A percentile compares a stretch with the other conserved stretches of the same genome.
Evolutionary conservation across 2,329 filamentous ascomycete genomes (phyloP).

Genomic region (Pleurostoma richardsiae): DNA sequence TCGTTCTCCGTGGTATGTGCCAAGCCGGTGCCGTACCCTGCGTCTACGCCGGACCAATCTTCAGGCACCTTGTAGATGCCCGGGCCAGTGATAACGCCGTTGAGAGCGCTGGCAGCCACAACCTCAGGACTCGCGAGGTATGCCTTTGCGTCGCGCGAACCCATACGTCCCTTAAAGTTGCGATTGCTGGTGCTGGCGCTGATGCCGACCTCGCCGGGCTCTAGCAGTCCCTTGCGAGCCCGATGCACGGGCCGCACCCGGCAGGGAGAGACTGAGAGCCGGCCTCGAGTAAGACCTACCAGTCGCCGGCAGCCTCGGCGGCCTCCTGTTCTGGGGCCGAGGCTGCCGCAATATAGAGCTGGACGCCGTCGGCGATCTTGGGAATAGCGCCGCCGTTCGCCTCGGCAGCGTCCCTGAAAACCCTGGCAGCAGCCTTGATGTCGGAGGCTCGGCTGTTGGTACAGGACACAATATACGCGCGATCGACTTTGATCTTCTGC

Average conservation of each 20-base stretch:
- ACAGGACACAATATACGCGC: slow-evolving; percentile 96
- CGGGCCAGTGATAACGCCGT: slow-evolving; percentile 57
- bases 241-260: slow-evolving; percentile 79
- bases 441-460: slow-evolving; percentile 82
- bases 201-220: slow-evolving; percentile 80
- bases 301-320: slow-evolving; percentile 77
- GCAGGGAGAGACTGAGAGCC: slow-evolving; percentile 65
- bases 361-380: slow-evolving; percentile 69
- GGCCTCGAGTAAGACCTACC: slow-evolving; percentile 73
- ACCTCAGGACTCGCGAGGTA: slow-evolving; percentile 88
- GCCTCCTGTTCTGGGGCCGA: slow-evolving; percentile 69
- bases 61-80: too few relatives aligned
- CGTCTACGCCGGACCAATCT: too few relatives aligned
- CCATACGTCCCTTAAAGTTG: slow-evolving; percentile 91
- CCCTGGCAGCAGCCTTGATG: slow-evolving; percentile 72
- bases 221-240: slow-evolving; percentile 73
- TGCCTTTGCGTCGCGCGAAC: slow-evolving; percentile 69
- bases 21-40: slow-evolving; percentile 55
- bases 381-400: slow-evolving; percentile 51
- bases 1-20: slow-evolving; percentile 64
- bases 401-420: slow-evolving; percentile 74
- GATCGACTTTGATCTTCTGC: slow-evolving; percentile 71
- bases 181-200: slow-evolving; percentile 71
- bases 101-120: slow-evolving; percentile 80
- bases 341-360: slow-evolving; percentile 86